Evolutionary conservation across 345 rosid species (phyloP).

Genomic region (Lenwebbia sp.): DNA sequence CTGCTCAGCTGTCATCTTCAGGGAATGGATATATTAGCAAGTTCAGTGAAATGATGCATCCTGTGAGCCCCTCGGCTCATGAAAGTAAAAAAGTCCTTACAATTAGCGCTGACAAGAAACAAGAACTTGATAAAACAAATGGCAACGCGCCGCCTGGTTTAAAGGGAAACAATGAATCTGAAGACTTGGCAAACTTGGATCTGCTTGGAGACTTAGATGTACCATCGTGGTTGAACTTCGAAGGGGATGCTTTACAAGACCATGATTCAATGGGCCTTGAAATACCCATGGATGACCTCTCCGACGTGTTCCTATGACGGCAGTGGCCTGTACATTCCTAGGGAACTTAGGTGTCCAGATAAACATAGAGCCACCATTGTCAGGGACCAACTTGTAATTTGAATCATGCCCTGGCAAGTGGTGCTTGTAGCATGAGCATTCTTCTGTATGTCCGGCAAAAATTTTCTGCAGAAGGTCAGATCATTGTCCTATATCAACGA

Average conservation of each 20-base stretch:
- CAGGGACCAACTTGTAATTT: background rate
- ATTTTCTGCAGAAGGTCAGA: background rate
- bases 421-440: background rate
- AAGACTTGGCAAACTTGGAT: slow-evolving; percentile 10
- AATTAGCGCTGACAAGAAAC: slow-evolving; percentile 13
- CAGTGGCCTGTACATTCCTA: background rate
- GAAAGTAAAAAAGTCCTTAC: background rate
- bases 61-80: slow-evolving; percentile 2
- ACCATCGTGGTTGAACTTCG: slow-evolving; percentile 25
- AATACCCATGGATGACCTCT: slow-evolving; percentile 58
- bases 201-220: slow-evolving; percentile 27
- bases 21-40: slow-evolving; percentile 18
- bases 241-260: slow-evolving; percentile 41
- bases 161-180: slow-evolving; percentile 14
- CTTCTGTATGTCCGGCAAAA: background rate
- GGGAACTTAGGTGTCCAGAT: background rate
- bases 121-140: slow-evolving; percentile 9
- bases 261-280: slow-evolving; percentile 28
- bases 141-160: slow-evolving; percentile 3
- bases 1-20: slow-evolving; percentile 25
- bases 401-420: background rate
- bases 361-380: background rate
- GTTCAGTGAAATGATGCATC: background rate
- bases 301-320: slow-evolving; percentile 22
- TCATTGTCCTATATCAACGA: background rate